These are phyloP conservation scores for Lactuca saligna DNA, from an alignment of 129 eudicot genomes.

Conservation along the genomic window DNA sequence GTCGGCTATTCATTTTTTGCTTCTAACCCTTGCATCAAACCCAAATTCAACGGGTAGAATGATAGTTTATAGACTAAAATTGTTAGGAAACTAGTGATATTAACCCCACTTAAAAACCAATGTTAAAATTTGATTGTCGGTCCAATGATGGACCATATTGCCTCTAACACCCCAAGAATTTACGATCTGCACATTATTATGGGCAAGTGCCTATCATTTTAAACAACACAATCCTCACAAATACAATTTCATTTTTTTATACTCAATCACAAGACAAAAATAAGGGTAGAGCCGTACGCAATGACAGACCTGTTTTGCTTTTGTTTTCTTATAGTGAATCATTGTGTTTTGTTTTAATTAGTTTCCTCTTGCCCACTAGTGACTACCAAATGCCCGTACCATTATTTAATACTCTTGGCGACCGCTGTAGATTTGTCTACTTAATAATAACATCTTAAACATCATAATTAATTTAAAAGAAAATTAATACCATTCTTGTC, in stretches of 20 bases:
- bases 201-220: not conserved
- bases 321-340: slow-evolving; percentile 28
- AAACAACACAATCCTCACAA: not conserved
- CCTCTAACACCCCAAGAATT: not conserved
- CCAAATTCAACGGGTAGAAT: too few species aligned
- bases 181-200: not conserved
- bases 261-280: slow-evolving; percentile 8
- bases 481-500: not conserved
- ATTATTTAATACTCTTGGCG: not conserved
- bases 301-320: slow-evolving; percentile 5
- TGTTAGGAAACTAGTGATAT: too few species aligned
- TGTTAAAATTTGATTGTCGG: not conserved
- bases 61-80: too few species aligned
- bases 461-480: too few species aligned
- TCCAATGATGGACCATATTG: not conserved
- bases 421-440: not conserved
- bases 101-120: not conserved
- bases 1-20: too few species aligned
- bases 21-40: too few species aligned
- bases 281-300: slow-evolving; percentile 4
- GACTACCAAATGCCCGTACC: slow-evolving; percentile 5
- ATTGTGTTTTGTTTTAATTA: slow-evolving; percentile 19
- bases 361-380: not conserved
- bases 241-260: too few species aligned
- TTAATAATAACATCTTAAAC: not conserved